Percentiles rank a stretch among this genome's conserved stretches.
These are phyloP conservation scores for Cryptococcus floricola DNA, from an alignment of 1,284 basidiomycete genomes.

Conservation along the genomic window DNA sequence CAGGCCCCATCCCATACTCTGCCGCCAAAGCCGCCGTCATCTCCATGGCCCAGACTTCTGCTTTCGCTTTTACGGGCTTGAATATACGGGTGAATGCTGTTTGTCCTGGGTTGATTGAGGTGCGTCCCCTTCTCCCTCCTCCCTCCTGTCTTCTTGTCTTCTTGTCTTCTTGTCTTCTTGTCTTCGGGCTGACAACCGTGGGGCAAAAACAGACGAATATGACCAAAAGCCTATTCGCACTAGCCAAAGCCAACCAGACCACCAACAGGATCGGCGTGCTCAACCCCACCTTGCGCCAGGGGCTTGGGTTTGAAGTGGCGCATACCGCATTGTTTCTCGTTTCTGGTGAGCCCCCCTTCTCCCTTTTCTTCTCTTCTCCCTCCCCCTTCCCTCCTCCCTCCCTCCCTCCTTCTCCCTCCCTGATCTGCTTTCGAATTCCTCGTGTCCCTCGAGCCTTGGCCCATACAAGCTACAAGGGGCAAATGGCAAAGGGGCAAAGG, in stretches of 20 bases:
- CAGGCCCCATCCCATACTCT: conserved; percentile 79
- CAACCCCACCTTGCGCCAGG: conserved; percentile 77
- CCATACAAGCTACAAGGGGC: too few species aligned
- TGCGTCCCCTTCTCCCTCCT: neutral
- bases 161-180: too few species aligned
- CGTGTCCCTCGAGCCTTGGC: too few species aligned
- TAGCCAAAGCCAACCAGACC: conserved; percentile 69
- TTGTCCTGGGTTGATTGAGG: conserved; percentile 84
- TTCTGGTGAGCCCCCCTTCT: conserved; percentile 58
- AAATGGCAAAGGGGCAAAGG: too few species aligned
- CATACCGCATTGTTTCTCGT: conserved; percentile 80
- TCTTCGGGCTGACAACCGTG: too few species aligned
- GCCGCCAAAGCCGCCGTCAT: conserved; percentile 88
- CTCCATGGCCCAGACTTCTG: conserved; percentile 74
- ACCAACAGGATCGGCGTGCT: conserved; percentile 75
- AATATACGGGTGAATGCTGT: conserved; percentile 86
- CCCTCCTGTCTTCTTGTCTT: too few species aligned
- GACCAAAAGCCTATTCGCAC: conserved; percentile 70
- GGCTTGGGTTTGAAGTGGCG: conserved; percentile 64
- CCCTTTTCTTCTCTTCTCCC: neutral
- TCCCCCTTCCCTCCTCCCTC: too few species aligned
- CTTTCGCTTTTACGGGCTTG: conserved; percentile 73
- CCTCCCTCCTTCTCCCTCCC: too few species aligned
- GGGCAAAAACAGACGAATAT: conserved; percentile 7
- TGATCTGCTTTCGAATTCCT: too few species aligned